Conservation (phyloP, 169 alveolate species). For the Besnoitia besnoiti region DNA sequence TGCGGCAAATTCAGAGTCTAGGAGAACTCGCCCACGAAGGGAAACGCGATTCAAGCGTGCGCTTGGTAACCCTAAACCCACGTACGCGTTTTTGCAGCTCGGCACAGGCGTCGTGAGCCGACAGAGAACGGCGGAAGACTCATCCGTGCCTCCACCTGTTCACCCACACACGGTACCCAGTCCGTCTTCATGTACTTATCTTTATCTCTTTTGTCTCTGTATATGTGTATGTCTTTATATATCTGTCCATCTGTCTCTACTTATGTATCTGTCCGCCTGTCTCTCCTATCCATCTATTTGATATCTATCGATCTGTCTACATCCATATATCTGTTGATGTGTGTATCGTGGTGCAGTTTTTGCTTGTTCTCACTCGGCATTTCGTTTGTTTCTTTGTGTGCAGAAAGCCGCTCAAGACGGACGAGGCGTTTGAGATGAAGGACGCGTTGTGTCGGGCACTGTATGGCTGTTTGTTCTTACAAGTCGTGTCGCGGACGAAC, state of each 20-base stretch:
- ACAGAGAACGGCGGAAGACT: too few species aligned
- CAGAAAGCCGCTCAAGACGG: conserved; percentile 81
- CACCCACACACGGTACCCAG: too few species aligned
- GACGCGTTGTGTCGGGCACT: conserved; percentile 96
- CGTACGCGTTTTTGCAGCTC: too few species aligned
- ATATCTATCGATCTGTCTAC: too few species aligned
- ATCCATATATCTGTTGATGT: background rate
- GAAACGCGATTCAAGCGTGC: too few species aligned
- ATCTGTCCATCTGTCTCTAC: background rate
- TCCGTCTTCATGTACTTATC: background rate
- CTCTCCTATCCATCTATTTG: too few species aligned
- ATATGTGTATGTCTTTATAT: background rate
- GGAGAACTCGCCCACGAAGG: too few species aligned
- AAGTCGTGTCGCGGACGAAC: conserved; percentile 94
- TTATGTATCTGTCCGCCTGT: background rate
- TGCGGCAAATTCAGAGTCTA: background rate
- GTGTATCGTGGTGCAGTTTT: background rate
- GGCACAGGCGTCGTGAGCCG: too few species aligned
- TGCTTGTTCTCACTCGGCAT: background rate
- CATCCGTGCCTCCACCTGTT: too few species aligned
- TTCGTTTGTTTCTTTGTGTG: background rate
- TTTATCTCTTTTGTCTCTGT: background rate
- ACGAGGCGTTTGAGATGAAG: conserved; percentile 79
- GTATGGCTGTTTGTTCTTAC: conserved; percentile 93
- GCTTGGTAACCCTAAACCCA: too few species aligned